Evolutionary conservation across 441 rosid genomes (phyloP).

Genomic region (Gossypium schwendimanii): DNA sequence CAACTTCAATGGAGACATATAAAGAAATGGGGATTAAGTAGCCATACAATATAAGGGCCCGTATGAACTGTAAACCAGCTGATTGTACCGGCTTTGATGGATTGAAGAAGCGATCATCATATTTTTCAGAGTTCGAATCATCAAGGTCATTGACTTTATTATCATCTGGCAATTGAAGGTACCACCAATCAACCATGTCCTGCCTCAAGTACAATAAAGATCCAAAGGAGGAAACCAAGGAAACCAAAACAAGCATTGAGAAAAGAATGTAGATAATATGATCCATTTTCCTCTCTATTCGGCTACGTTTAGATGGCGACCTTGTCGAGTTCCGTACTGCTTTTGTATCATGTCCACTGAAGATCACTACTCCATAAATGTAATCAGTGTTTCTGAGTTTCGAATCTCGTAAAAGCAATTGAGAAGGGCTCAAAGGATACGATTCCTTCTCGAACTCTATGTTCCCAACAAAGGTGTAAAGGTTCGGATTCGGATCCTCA

Average conservation of each 20-base stretch:
- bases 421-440: conserved; percentile 48
- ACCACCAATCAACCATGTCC: conserved; percentile 58
- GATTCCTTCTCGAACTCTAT: conserved; percentile 40
- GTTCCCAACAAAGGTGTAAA: conserved; percentile 66
- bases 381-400: conserved; percentile 66
- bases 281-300: conserved; percentile 65
- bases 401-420: conserved; percentile 64
- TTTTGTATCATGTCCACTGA: conserved; percentile 68
- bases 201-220: conserved; percentile 30
- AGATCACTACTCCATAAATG: conserved; percentile 59
- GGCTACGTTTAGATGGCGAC: conserved; percentile 65
- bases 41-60: conserved; percentile 66
- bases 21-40: conserved; percentile 78
- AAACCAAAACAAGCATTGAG: conserved; percentile 44
- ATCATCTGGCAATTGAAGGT: conserved; percentile 26
- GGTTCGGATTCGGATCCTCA: conserved; percentile 71
- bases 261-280: conserved; percentile 57
- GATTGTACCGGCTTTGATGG: conserved; percentile 38
- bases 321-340: conserved; percentile 54
- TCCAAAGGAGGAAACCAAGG: conserved; percentile 47
- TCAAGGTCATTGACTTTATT: not conserved
- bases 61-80: conserved; percentile 42
- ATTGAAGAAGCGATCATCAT: conserved; percentile 30
- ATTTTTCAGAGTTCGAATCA: not conserved
- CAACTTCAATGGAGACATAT: conserved; percentile 81